Conservation (phyloP, 768 basidiomycete species). For the Candolleomyces aberdarensis region DNA sequence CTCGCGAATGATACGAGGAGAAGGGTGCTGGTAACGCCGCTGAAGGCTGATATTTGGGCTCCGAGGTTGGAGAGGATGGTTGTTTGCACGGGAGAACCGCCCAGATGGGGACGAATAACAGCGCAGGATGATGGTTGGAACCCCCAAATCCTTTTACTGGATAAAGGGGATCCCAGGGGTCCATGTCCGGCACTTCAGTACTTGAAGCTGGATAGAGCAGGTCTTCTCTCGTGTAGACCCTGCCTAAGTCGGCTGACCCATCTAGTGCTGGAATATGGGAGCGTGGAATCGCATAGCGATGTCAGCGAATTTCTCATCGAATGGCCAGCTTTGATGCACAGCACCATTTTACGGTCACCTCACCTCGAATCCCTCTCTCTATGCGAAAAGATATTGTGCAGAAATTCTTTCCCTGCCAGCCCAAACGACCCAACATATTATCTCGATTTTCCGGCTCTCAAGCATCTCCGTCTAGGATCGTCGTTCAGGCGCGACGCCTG, state of each 20-base stretch:
- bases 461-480: background rate
- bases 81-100: background rate
- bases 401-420: background rate
- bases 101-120: background rate
- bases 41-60: background rate
- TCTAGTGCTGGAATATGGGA: background rate
- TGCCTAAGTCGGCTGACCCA: background rate
- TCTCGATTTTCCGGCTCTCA: background rate
- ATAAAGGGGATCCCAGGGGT: background rate
- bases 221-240: background rate
- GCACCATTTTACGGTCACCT: background rate
- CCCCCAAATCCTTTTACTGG: background rate
- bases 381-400: background rate
- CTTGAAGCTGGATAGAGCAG: background rate
- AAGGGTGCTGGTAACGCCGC: background rate
- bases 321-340: background rate
- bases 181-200: background rate
- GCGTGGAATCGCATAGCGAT: background rate
- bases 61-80: background rate
- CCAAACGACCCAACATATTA: background rate
- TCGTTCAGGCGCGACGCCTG: background rate
- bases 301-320: background rate
- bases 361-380: slow-evolving; percentile 1
- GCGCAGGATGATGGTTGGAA: background rate
- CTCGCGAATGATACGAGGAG: background rate